Conservation (phyloP, 2,329 filamentous ascomycete species). For the Oidium heveae region DNA sequence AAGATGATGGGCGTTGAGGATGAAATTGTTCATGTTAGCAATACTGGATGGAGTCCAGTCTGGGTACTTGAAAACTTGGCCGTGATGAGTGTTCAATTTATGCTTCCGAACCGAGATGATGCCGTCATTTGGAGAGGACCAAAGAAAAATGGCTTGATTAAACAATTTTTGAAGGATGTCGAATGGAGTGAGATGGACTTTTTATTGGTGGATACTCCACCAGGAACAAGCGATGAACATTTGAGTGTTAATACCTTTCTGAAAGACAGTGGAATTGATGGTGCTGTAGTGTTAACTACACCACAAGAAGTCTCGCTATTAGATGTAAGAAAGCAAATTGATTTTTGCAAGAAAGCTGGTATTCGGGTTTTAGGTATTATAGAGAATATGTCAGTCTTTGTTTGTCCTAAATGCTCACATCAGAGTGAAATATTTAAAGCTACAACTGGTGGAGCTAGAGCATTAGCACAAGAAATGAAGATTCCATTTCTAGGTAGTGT, state of each 20-base stretch:
- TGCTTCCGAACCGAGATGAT: slow-evolving; percentile 81
- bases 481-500: slow-evolving; percentile 79
- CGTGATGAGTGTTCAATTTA: slow-evolving; percentile 96
- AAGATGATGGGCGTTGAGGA: slow-evolving; percentile 97
- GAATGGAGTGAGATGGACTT: slow-evolving; percentile 94
- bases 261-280: slow-evolving; percentile 76
- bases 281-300: slow-evolving; percentile 79
- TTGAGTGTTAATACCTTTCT: slow-evolving; percentile 79
- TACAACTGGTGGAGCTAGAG: slow-evolving; percentile 66
- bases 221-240: slow-evolving; percentile 88
- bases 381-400: slow-evolving; percentile 95
- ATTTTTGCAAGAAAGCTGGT: slow-evolving; percentile 87
- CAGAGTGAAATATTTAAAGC: slow-evolving; percentile 69
- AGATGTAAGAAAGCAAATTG: slow-evolving; percentile 90
- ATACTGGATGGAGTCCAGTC: slow-evolving; percentile 76
- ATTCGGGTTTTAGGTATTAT: slow-evolving; percentile 74
- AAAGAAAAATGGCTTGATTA: slow-evolving; percentile 97
- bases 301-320: slow-evolving; percentile 83
- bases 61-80: slow-evolving; percentile 87
- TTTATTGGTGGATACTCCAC: slow-evolving; percentile 80
- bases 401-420: slow-evolving; percentile 76
- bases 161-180: slow-evolving; percentile 93
- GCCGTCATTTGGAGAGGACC: slow-evolving; percentile 93
- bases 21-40: slow-evolving; percentile 80
- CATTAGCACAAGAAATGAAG: slow-evolving; percentile 60